Conservation (phyloP, 2,329 filamentous ascomycete species). For the Ustilaginoidea virens region DNA sequence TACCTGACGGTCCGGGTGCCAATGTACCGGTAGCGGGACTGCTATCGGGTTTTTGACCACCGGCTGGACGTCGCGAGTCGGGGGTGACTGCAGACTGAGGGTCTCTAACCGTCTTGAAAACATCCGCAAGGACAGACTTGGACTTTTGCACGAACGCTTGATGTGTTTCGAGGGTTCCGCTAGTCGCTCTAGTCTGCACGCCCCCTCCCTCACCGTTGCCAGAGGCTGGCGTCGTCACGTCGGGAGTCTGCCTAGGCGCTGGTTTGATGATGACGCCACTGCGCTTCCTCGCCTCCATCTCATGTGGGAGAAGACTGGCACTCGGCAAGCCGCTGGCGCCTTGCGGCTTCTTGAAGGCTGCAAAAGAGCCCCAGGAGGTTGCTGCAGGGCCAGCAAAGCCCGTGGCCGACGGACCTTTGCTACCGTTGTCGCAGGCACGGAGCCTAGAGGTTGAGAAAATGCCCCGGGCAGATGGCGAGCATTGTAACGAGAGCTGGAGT, state of each 20-base stretch:
- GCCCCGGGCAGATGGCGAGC: no score
- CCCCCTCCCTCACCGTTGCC: no score
- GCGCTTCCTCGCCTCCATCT: slow-evolving; percentile 14
- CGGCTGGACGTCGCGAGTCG: slow-evolving; percentile 11
- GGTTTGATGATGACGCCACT: neutral
- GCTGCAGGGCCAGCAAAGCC: slow-evolving; percentile 9
- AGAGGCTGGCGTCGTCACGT: neutral
- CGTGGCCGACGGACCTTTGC: no score
- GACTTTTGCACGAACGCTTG: slow-evolving; percentile 9
- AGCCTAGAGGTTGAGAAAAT: no score
- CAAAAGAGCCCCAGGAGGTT: slow-evolving; percentile 9
- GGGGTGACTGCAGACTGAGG: slow-evolving; percentile 13
- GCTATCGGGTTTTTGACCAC: neutral
- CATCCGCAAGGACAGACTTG: slow-evolving; percentile 16
- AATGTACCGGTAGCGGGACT: neutral
- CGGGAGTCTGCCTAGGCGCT: neutral
- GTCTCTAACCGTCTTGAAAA: slow-evolving; percentile 15
- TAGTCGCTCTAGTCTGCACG: no score
- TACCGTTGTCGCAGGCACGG: no score
- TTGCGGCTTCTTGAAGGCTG: slow-evolving; percentile 1
- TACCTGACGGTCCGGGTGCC: neutral
- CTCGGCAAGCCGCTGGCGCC: slow-evolving; percentile 1
- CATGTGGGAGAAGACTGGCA: slow-evolving; percentile 21
- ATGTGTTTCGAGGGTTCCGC: slow-evolving; percentile 1
- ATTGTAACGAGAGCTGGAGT: slow-evolving; percentile 4